These are phyloP conservation scores for Cystobasidium ongulense DNA, from an alignment of 768 basidiomycete species.

Conservation along the genomic window DNA sequence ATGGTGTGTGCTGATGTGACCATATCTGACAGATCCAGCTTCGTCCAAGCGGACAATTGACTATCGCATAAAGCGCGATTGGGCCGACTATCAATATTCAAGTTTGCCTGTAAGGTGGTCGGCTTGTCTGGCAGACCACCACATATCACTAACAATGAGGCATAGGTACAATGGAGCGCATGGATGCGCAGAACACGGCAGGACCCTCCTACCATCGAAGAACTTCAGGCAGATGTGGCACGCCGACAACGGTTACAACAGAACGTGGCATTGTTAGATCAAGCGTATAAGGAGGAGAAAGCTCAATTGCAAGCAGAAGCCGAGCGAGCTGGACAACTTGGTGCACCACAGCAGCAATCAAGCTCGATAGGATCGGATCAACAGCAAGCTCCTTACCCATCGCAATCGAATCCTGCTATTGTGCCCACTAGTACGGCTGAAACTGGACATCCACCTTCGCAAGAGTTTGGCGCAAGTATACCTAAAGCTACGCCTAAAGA, in stretches of 20 bases:
- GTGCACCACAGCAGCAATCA: neutral
- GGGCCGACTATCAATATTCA: conserved; percentile 35
- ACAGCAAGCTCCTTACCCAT: conserved; percentile 5
- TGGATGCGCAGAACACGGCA: conserved; percentile 37
- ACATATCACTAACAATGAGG: neutral
- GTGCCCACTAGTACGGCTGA: conserved; percentile 15
- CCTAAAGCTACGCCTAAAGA: conserved; percentile 16
- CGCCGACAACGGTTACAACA: conserved; percentile 32
- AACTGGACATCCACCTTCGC: conserved; percentile 17
- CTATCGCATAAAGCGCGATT: conserved; percentile 30
- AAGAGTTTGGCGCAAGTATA: conserved; percentile 24
- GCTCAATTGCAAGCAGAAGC: conserved; percentile 20
- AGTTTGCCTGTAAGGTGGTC: conserved; percentile 33
- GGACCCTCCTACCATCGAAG: conserved; percentile 32
- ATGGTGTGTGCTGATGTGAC: neutral
- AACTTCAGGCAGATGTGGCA: conserved; percentile 31
- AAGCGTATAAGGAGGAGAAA: conserved; percentile 36
- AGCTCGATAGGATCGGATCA: neutral
- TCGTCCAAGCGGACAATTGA: conserved; percentile 36
- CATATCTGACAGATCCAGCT: neutral
- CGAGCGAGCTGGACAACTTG: neutral
- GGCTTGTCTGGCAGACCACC: neutral
- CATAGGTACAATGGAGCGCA: conserved; percentile 38
- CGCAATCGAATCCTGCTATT: conserved; percentile 17
- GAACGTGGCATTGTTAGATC: conserved; percentile 34